Base-by-base conservation (phyloP, 495 filamentous ascomycete genomes). In the Aspergillus haitiensis region DNA sequence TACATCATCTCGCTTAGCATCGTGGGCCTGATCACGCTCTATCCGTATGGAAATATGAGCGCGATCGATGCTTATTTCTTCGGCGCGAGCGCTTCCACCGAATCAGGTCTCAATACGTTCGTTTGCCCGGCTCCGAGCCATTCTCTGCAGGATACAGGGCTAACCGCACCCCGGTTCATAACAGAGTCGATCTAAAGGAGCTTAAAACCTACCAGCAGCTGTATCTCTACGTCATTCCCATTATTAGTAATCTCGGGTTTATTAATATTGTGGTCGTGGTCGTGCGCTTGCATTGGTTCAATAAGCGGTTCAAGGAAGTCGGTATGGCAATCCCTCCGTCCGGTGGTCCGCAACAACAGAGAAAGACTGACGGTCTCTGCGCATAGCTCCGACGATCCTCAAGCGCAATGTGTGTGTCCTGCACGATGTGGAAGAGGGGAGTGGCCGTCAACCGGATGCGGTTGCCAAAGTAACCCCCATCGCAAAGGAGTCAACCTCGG, bases 61-160 rank as follows among this genome's bases (percentile, higher is more conserved):
- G 72, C 72, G 0, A 61, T 75, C 15, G 77, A 79, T 62, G 71
- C 75, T 16, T 79, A 70, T 61, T 78, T 78, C 54, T 78, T 79
- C 18, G 75, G 76, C 8, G 74, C 67, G 39, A 77, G 74, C 52
- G 59, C 74, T 9, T 71, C 75, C 7, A 77, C 76, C 2, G 71
- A 71, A 54, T 76, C 75, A 6, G 76, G 76, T 0, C 58, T 79
- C 7, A 79, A 78, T 55, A 69, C 73, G 74, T 78, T 12, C 42
- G 72, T 70, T 18, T 44, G 34, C 13, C 21, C 1, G 33, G 36
- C 7, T 21, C 27, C 62, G 1, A 4, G 15, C 5, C 4, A 21
- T 1, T 9, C 1, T 1, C 3, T 27, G n/a, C n/a, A 18, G 15
- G 9, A 1, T 6, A 18, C n/a, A 42, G 8, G 44, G n/a, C 44